Percentiles rank a stretch among this genome's conserved stretches.
Conservation (phyloP, 306 rosid species). For the Boehmeria nivea region DNA sequence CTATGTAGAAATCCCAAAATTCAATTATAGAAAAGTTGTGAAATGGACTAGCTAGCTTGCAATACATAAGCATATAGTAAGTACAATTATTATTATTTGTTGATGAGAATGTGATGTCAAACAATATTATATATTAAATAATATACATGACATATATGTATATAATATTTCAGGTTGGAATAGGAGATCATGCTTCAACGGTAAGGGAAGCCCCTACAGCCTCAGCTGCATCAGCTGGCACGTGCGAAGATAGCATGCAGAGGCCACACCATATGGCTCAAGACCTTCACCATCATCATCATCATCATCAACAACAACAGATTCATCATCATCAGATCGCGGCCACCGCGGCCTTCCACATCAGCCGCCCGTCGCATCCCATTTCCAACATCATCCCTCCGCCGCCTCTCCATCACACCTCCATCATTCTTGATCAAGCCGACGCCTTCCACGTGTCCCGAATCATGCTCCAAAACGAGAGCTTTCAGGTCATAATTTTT, state of each 20-base stretch:
- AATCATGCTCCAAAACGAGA: constrained; percentile 69
- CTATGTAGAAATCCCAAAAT: too few relatives aligned
- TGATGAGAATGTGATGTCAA: not conserved
- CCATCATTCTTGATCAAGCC: constrained; percentile 65
- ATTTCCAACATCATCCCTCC: constrained; percentile 71
- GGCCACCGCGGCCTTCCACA: constrained; percentile 52
- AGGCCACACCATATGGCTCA: constrained; percentile 32
- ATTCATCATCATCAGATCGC: constrained; percentile 45
- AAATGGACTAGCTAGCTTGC: constrained; percentile 29
- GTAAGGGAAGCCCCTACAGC: too few relatives aligned
- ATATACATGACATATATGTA: not conserved
- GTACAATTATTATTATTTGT: not conserved
- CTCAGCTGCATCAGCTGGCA: constrained; percentile 13
- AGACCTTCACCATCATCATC: constrained; percentile 36
- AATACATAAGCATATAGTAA: not conserved
- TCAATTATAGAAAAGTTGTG: too few relatives aligned
- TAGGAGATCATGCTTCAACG: constrained; percentile 56
- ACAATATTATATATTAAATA: not conserved
- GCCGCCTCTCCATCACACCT: constrained; percentile 67
- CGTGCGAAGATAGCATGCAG: constrained; percentile 50
- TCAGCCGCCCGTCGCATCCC: constrained; percentile 61
- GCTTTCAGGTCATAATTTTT: constrained; percentile 29
- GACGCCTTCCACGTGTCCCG: constrained; percentile 57
- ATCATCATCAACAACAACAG: constrained; percentile 35
- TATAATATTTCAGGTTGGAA: constrained; percentile 59